Evolutionary conservation across 441 rosid species (phyloP).

Genomic region (Adansonia grandidieri): DNA sequence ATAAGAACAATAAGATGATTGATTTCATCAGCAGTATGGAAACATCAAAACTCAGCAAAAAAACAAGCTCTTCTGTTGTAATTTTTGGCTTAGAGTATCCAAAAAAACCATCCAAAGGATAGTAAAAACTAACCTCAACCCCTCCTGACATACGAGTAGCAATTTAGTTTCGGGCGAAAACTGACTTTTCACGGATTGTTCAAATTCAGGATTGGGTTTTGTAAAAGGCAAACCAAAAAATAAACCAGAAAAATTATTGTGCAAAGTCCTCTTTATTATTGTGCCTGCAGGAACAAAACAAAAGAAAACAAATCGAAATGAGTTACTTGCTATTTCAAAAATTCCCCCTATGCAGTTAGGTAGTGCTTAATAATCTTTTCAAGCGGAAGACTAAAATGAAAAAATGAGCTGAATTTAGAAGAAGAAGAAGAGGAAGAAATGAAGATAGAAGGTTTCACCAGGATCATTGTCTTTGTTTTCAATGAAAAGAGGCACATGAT

Average conservation of each 20-base stretch:
- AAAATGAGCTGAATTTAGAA: not conserved
- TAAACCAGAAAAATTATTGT: constrained; percentile 90
- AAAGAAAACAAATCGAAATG: too few species aligned
- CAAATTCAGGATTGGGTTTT: constrained; percentile 73
- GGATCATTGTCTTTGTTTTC: constrained; percentile 80
- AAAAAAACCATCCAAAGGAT: not conserved
- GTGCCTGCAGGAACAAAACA: constrained; percentile 58
- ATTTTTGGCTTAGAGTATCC: not conserved
- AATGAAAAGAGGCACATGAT: constrained; percentile 81
- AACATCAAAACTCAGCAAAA: not conserved
- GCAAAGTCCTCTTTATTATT: constrained; percentile 74
- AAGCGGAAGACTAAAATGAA: too few species aligned
- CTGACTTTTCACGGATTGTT: constrained; percentile 56
- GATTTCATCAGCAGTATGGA: not conserved
- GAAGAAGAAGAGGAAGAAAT: not conserved
- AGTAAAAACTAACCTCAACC: constrained; percentile 68
- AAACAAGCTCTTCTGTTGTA: not conserved
- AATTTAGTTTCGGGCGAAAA: constrained; percentile 56
- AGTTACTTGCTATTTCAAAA: too few species aligned
- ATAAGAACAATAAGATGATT: not conserved
- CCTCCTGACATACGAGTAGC: constrained; percentile 92
- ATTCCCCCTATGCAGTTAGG: too few species aligned
- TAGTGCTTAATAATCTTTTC: too few species aligned
- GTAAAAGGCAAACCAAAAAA: constrained; percentile 84
- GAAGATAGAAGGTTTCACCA: constrained; percentile 43